phyloP scores from a whole-genome alignment of 352 stramenopile genomes.

The Phytophthora ohioensis region DNA sequence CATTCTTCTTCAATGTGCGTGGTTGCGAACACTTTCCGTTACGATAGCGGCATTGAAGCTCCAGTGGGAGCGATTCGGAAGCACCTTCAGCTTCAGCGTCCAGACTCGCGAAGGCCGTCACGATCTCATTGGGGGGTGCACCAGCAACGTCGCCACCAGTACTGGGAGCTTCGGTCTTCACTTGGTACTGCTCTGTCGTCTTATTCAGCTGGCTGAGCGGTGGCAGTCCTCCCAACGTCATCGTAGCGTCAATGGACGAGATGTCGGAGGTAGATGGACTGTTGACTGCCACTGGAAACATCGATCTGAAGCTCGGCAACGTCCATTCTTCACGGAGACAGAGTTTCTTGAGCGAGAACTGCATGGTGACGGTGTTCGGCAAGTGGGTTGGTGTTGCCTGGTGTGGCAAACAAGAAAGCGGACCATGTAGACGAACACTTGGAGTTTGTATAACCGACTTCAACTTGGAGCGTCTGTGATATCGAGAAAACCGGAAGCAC shows the following conservation, averaged over 20 bases:
- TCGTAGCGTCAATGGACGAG: slow-evolving; percentile 26
- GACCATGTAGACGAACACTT: slow-evolving; percentile 29
- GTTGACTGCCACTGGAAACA: slow-evolving; percentile 20
- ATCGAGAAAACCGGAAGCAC: slow-evolving; percentile 32
- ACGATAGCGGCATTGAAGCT: slow-evolving; percentile 58
- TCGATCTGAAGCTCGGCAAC: slow-evolving; percentile 30
- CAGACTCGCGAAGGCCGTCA: slow-evolving; percentile 40
- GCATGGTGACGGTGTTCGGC: slow-evolving; percentile 12
- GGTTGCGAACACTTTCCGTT: slow-evolving; percentile 57
- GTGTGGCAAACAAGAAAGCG: slow-evolving; percentile 30
- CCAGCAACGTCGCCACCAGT: background rate
- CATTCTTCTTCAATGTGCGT: slow-evolving; percentile 77
- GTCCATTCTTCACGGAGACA: slow-evolving; percentile 15
- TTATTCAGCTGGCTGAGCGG: slow-evolving; percentile 13
- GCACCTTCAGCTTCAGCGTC: slow-evolving; percentile 21
- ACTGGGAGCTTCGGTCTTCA: slow-evolving; percentile 7
- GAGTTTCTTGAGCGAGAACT: slow-evolving; percentile 31
- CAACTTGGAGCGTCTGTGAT: slow-evolving; percentile 36
- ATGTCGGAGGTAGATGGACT: slow-evolving; percentile 6
- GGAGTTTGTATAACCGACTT: slow-evolving; percentile 29
- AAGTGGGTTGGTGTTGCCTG: background rate
- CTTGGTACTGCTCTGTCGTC: background rate
- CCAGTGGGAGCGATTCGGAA: slow-evolving; percentile 1
- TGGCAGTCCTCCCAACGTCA: slow-evolving; percentile 35
- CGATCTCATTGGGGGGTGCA: slow-evolving; percentile 31